Evolutionary conservation across 140 eudicot genomes (phyloP).

Genomic region (Artemisia princeps): DNA sequence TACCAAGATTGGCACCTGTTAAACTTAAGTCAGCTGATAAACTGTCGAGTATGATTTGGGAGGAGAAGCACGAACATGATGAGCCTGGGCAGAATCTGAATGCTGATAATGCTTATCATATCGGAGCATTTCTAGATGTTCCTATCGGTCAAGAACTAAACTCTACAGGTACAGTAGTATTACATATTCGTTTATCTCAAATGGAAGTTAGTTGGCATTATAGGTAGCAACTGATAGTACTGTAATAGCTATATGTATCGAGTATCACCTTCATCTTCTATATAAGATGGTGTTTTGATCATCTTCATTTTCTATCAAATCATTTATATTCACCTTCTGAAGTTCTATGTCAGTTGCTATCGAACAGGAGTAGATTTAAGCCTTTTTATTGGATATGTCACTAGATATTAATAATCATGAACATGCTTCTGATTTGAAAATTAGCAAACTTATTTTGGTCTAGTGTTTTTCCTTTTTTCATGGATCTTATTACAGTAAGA

Average conservation of each 20-base stretch:
- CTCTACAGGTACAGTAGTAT: constrained; percentile 49
- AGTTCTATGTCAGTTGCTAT: too few species aligned
- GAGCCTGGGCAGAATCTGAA: constrained; percentile 43
- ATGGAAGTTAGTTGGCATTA: not conserved
- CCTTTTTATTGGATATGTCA: too few species aligned
- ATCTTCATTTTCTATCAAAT: too few species aligned
- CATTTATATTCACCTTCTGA: too few species aligned
- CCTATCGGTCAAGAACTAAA: constrained; percentile 84
- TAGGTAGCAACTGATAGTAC: constrained; percentile 9
- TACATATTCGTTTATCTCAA: not conserved
- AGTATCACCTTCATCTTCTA: too few species aligned
- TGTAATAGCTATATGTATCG: not conserved
- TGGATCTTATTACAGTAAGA: too few species aligned
- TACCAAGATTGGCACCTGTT: constrained; percentile 82
- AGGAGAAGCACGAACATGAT: constrained; percentile 75
- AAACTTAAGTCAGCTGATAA: constrained; percentile 78
- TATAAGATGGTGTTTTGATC: too few species aligned
- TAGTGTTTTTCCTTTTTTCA: too few species aligned
- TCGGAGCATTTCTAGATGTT: constrained; percentile 81
- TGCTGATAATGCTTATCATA: constrained; percentile 61
- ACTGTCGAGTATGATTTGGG: constrained; percentile 59
- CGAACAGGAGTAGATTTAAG: too few species aligned
- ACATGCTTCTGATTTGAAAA: too few species aligned
- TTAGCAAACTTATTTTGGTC: too few species aligned
- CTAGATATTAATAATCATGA: too few species aligned